A percentile compares a stretch with the other conserved stretches of the same genome.
Evolutionary conservation across 1,139 yeast species (phyloP).

Genomic region (Kluyveromyces sp.): DNA sequence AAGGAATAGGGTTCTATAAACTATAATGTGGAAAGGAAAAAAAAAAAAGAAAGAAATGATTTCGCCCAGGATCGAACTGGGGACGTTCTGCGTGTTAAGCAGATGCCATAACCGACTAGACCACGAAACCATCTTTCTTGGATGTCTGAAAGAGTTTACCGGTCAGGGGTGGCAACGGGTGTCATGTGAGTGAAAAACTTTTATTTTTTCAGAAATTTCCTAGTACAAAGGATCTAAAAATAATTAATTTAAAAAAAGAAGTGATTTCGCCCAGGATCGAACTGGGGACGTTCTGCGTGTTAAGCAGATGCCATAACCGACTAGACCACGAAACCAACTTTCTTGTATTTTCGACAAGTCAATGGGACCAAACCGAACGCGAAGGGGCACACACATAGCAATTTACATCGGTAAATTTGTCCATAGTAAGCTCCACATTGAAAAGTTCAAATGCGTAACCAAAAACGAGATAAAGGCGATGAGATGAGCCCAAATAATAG

Average conservation of each 20-base stretch:
- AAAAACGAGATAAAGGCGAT: background rate
- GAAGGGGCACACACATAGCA: too few relatives aligned
- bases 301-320: conserved; percentile 99
- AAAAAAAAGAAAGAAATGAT: conserved; percentile 40
- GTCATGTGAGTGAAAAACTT: too few relatives aligned
- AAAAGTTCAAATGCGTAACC: too few relatives aligned
- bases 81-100: conserved; percentile 99
- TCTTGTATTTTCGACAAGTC: conserved; percentile 4
- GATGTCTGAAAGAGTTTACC: too few relatives aligned
- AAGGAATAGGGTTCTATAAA: too few relatives aligned
- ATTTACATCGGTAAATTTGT: too few relatives aligned
- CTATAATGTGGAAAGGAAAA: too few relatives aligned
- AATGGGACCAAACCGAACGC: too few relatives aligned
- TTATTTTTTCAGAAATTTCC: too few relatives aligned
- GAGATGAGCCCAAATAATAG: background rate
- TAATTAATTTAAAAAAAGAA: conserved; percentile 11
- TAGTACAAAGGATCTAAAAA: too few relatives aligned
- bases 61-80: conserved; percentile 99
- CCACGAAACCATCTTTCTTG: conserved; percentile 54
- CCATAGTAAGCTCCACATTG: too few relatives aligned
- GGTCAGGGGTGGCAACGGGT: too few relatives aligned
- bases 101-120: conserved; percentile 99
- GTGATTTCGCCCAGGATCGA: conserved; percentile 99
- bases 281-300: conserved; percentile 99
- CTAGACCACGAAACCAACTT: conserved; percentile 80